Evolutionary conservation across 75 land plant genomes (phyloP).

Genomic region (Pinus tabuliformis): DNA sequence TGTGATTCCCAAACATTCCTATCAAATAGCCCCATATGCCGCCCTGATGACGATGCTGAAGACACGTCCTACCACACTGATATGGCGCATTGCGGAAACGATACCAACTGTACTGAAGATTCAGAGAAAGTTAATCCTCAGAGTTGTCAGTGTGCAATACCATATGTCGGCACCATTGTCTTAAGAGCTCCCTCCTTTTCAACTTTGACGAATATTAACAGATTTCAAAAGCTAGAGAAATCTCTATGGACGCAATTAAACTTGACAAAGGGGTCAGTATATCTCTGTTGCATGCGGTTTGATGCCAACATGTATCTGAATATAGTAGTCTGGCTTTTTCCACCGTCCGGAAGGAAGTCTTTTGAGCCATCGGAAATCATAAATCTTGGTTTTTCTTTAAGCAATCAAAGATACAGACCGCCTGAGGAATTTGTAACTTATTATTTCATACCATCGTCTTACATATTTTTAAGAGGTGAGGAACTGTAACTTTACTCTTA

Average conservation of each 20-base stretch:
- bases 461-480: constrained; percentile 10
- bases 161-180: constrained; percentile 41
- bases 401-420: constrained; percentile 41
- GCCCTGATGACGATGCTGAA: no score
- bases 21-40: constrained; percentile 21
- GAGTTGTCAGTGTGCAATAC: constrained; percentile 61
- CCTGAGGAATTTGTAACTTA: constrained; percentile 23
- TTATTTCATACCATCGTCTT: constrained; percentile 13
- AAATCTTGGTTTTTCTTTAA: constrained; percentile 27
- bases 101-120: constrained; percentile 25
- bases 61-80: no score
- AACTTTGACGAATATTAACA: constrained; percentile 21
- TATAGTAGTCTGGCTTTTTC: constrained; percentile 34
- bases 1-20: no score
- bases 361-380: constrained; percentile 22
- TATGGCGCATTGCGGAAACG: no score
- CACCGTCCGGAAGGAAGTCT: constrained; percentile 10
- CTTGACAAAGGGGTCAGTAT: constrained; percentile 36
- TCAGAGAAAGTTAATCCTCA: constrained; percentile 38
- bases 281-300: constrained; percentile 19
- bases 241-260: neutral
- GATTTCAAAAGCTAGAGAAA: constrained; percentile 14
- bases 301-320: constrained; percentile 16
- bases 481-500: neutral
- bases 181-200: constrained; percentile 49